Evolutionary conservation across 352 stramenopile species (phyloP), one percentile per base, ranked within the genome.

Genomic region (Globisporangium orthogonon): DNA sequence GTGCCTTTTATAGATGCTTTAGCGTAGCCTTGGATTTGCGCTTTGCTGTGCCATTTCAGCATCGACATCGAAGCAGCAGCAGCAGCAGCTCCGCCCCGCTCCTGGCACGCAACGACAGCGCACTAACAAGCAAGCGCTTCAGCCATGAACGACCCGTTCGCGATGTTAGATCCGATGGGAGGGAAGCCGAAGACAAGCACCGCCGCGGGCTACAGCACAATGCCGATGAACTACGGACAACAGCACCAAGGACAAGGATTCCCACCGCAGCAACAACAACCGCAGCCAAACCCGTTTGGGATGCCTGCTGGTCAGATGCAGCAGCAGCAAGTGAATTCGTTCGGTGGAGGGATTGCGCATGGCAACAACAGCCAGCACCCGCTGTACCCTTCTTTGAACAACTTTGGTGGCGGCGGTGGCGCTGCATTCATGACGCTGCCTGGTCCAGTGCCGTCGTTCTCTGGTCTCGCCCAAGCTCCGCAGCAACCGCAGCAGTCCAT

Each of bases 381-480:
- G 43, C 66, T 67, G 40, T 50, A 70, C 31, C 58, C 67, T 41
- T 57, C 52, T 37, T 30, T 37, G 17, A 66, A 62, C 58, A 75
- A 67, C 43, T 48, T 48, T 48, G 43, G 43, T 14, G 43, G 43
- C 17, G 33, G 48, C n/a, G 30, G 30, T n/a, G 67, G 71, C 18
- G 74, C 77, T 4, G 69, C 70, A 43, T 89, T 89, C 65, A 89
- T 89, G 76, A 89, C 76, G 6, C 74, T 83, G 30, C 74, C 79
- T 14, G 72, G 69, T 1, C 62, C 68, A 0, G 66, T 54, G 49
- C 31, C 70, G 18, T 60, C 70, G 33, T 86, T 89, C 49, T 60
- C 52, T 10, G 68, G 78, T 6, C 65, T 87, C 3, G 54, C 67
- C 1, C 58, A 41, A 50, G 54, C 58, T 41, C 55, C 58, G 23